Conservation (phyloP, 768 basidiomycete genomes). For the Suillus lakei region DNA sequence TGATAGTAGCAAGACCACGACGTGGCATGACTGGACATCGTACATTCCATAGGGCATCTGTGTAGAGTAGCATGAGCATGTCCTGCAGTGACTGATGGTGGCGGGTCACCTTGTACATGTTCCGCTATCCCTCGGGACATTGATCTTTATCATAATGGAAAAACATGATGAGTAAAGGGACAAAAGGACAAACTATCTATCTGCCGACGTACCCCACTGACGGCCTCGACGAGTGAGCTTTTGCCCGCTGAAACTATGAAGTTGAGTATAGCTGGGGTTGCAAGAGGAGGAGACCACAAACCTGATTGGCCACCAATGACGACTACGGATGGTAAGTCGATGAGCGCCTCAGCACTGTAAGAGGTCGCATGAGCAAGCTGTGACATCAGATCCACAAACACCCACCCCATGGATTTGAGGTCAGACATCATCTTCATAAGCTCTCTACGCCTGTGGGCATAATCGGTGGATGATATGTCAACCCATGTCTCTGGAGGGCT, state of each 20-base stretch:
- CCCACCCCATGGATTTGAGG: constrained; percentile 40
- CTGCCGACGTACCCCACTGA: constrained; percentile 43
- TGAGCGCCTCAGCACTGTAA: constrained; percentile 44
- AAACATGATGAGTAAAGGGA: neutral
- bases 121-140: constrained; percentile 52
- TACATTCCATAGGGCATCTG: constrained; percentile 44
- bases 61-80: neutral
- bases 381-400: neutral
- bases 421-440: constrained; percentile 45
- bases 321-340: constrained; percentile 54
- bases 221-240: constrained; percentile 47
- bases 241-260: constrained; percentile 44
- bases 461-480: constrained; percentile 38
- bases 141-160: constrained; percentile 26
- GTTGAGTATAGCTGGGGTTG: neutral
- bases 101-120: constrained; percentile 41
- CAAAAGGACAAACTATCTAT: constrained; percentile 9
- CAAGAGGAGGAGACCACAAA: constrained; percentile 16
- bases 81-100: neutral
- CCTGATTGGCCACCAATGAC: constrained; percentile 61
- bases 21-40: constrained; percentile 27
- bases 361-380: constrained; percentile 5
- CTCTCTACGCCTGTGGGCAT: constrained; percentile 44
- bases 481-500: neutral
- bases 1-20: constrained; percentile 45